A percentile compares a stretch with the other conserved stretches of the same genome.
phyloP scores from a whole-genome alignment of 352 stramenopile genomes.

The Phytophthora cactorum region DNA sequence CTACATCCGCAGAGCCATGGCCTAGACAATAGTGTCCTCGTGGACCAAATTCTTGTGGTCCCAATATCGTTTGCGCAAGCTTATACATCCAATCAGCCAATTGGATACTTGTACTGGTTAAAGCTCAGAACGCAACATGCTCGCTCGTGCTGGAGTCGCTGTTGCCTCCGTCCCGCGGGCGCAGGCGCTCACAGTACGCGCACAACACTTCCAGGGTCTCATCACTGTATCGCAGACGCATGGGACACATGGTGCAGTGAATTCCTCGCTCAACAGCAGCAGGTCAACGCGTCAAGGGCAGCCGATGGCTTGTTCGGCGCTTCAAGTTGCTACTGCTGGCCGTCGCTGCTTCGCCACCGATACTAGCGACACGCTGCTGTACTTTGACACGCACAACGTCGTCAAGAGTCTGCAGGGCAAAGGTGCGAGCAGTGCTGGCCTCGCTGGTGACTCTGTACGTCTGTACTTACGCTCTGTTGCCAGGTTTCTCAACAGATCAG shows the following conservation, averaged over 20 bases:
- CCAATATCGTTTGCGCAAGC: slow-evolving; percentile 25
- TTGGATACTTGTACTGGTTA: not conserved
- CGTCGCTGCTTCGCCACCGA: slow-evolving; percentile 28
- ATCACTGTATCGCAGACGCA: not conserved
- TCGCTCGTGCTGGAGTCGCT: slow-evolving; percentile 10
- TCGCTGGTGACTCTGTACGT: not conserved
- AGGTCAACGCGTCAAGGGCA: slow-evolving; percentile 4
- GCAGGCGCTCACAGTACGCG: slow-evolving; percentile 13
- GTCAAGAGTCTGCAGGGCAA: slow-evolving; percentile 76
- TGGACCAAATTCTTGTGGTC: slow-evolving; percentile 23
- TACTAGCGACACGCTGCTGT: slow-evolving; percentile 28
- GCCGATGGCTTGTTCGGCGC: not conserved
- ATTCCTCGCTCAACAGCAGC: not conserved
- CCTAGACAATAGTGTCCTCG: slow-evolving; percentile 11
- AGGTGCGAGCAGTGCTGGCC: slow-evolving; percentile 40
- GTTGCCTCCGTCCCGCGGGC: slow-evolving; percentile 3
- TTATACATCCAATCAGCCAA: not conserved
- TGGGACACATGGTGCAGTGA: slow-evolving; percentile 1
- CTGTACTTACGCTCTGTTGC: slow-evolving; percentile 5
- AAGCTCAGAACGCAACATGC: slow-evolving; percentile 28
- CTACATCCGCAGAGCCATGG: too few species aligned
- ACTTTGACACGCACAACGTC: slow-evolving; percentile 71
- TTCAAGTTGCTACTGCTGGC: slow-evolving; percentile 20
- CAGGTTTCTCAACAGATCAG: slow-evolving; percentile 75
- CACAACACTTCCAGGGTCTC: slow-evolving; percentile 10